Base-by-base conservation (phyloP, 352 stramenopile species). In the Thalassiosira livingstoniorum region DNA sequence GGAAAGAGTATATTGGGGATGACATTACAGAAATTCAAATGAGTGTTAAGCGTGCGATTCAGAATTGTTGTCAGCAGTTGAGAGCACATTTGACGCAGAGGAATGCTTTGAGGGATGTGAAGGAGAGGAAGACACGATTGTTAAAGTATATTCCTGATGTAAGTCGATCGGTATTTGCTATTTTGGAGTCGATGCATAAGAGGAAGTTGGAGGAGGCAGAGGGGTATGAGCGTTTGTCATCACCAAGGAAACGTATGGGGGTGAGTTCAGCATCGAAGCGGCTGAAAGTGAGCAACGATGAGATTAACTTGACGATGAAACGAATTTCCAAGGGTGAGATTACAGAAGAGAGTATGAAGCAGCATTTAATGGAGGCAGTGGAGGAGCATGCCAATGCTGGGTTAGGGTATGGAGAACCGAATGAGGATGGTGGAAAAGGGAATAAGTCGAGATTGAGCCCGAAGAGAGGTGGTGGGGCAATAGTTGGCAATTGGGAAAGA, bases 1-100 rank as follows among this genome's bases (percentile, higher is more conserved):
- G 93, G 21, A 97, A 97, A 79, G 95, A 97, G 78, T 97, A 96
- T 73, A 97, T 97, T 75, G 94, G 94, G 58, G 94, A 96, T 74
- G 94, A 97, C 68, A 96, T 96, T 43, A 94, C 85, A 18, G 93
- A 95, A 78, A 97, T 97, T 77, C 88, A 94, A 64, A 72, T 85
- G 21, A 92, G 87, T 21, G 93, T 97, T 18, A 95, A 95, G 73
- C 67, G 87, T 23, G 93, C 92, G 4, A 63, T 97, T 35, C 92
- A 96, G 66, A 81, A 72, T 21, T 97, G 95, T 71, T 95, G 92
- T 68, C 87, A 92, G 57, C 90, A 94, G 63, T 70, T 95, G 5
- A 61, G 86, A 47, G 75, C 80, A 5, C 82, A 93, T 77, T 78
- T 95, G 35, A 62, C 82, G 21, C 92, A 93, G 62, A 73, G 87